Percentiles rank a stretch among this genome's conserved stretches.
Conservation (phyloP, 2,329 filamentous ascomycete genomes). For the Alternaria hordeiaustralica region DNA sequence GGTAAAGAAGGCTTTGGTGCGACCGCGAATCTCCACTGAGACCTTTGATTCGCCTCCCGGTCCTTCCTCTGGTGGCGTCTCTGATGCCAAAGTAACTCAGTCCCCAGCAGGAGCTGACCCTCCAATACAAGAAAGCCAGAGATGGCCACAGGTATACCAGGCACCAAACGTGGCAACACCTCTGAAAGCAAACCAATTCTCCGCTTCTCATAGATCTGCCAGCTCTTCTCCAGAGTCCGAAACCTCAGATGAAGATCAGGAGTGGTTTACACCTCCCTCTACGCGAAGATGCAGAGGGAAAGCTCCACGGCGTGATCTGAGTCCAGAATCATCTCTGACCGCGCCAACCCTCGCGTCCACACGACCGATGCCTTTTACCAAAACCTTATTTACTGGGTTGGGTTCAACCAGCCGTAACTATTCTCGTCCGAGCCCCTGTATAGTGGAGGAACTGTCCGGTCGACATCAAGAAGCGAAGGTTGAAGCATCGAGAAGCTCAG, state of each 20-base stretch:
- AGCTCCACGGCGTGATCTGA: neutral
- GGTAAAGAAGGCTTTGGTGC: constrained; percentile 8
- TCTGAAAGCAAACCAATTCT: neutral
- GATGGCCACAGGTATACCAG: constrained; percentile 2
- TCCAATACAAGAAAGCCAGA: neutral
- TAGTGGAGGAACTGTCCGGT: neutral
- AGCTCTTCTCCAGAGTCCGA: constrained; percentile 3
- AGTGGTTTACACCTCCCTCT: constrained; percentile 24
- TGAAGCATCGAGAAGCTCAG: neutral
- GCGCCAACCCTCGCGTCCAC: neutral
- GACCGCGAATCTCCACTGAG: constrained; percentile 27
- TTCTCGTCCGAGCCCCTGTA: neutral
- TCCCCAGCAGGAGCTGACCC: neutral
- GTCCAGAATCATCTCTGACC: neutral
- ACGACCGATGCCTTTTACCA: neutral
- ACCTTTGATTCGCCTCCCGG: constrained; percentile 20
- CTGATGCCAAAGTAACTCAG: neutral
- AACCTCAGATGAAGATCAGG: constrained; percentile 12
- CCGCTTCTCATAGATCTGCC: neutral
- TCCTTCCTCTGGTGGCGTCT: neutral
- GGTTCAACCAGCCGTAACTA: neutral
- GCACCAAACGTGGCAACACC: neutral
- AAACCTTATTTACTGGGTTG: neutral
- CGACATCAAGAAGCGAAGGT: neutral
- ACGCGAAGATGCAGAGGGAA: constrained; percentile 11